phyloP scores from a whole-genome alignment of 352 stramenopile species.

The Pythium utonaiense region DNA sequence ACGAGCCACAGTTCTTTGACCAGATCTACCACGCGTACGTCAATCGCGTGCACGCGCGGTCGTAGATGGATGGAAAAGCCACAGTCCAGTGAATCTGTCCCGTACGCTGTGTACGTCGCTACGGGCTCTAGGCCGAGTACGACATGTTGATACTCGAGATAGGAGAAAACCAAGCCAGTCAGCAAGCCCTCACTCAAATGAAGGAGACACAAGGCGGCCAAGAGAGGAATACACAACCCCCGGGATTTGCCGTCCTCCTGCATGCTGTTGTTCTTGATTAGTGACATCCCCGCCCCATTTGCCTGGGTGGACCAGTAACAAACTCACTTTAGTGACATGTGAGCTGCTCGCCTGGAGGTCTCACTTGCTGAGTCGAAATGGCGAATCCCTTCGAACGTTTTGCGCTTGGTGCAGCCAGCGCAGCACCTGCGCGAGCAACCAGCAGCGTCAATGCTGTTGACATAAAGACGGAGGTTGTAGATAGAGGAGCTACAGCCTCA shows the following conservation, averaged over 20 bases:
- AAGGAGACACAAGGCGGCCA: background rate
- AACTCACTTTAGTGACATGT: constrained; percentile 17
- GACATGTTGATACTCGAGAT: background rate
- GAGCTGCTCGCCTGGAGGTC: background rate
- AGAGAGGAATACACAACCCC: background rate
- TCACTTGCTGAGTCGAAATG: background rate
- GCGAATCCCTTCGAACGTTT: constrained; percentile 69
- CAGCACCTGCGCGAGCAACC: background rate
- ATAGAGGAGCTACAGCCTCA: background rate
- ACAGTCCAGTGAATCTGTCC: background rate
- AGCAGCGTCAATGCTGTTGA: too few relatives aligned
- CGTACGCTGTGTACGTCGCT: background rate
- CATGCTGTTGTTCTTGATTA: background rate
- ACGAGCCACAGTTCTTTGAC: constrained; percentile 84
- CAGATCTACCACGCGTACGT: constrained; percentile 88
- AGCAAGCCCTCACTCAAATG: background rate
- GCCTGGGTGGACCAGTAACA: too few relatives aligned
- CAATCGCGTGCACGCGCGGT: constrained; percentile 41
- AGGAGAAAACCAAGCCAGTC: background rate
- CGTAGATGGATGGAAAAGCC: constrained; percentile 10
- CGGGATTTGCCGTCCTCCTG: background rate
- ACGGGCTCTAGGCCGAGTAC: background rate
- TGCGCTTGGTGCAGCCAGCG: constrained; percentile 29
- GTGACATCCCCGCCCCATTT: background rate
- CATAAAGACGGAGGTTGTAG: background rate